Evolutionary conservation across 805 yeast species (phyloP).

Genomic region (Hanseniaspora thailandica): DNA sequence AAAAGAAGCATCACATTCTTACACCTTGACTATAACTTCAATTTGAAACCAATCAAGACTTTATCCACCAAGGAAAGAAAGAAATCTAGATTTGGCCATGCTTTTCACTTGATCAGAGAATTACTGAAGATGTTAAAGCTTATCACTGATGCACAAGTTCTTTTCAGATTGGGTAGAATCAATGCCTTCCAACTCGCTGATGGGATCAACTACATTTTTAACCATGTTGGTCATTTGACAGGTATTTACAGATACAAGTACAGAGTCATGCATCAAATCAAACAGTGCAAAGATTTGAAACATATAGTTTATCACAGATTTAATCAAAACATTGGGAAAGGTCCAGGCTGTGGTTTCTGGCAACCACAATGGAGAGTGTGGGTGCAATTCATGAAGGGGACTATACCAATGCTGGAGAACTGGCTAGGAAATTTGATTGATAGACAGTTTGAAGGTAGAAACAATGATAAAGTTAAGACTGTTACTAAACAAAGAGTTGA

Average conservation of each 20-base stretch:
- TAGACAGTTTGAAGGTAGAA: constrained; percentile 92
- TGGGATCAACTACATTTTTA: constrained; percentile 78
- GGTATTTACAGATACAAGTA: constrained; percentile 95
- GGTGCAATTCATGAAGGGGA: constrained; percentile 85
- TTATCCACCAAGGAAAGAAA: constrained; percentile 92
- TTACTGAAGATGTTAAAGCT: constrained; percentile 71
- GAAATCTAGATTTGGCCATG: constrained; percentile 89
- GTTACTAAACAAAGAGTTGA: constrained; percentile 92
- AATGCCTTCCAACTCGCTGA: constrained; percentile 94
- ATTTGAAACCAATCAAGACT: constrained; percentile 90
- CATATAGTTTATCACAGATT: constrained; percentile 81
- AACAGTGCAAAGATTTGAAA: constrained; percentile 89
- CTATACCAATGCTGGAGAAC: constrained; percentile 78
- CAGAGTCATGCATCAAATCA: constrained; percentile 94
- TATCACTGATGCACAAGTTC: constrained; percentile 87
- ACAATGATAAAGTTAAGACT: constrained; percentile 84
- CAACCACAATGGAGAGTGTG: constrained; percentile 98
- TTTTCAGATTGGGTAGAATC: constrained; percentile 74
- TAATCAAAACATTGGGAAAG: constrained; percentile 81
- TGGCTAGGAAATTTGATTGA: constrained; percentile 89
- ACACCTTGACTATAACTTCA: constrained; percentile 91
- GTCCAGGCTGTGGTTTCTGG: constrained; percentile 99
- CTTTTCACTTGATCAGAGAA: constrained; percentile 89
- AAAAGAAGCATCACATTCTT: no score
- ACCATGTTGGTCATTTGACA: constrained; percentile 89